A percentile compares a stretch with the other conserved stretches of the same genome.
Evolutionary conservation across 805 yeast genomes (phyloP).

Genomic region (Saccharomycopsis synnaedendra): DNA sequence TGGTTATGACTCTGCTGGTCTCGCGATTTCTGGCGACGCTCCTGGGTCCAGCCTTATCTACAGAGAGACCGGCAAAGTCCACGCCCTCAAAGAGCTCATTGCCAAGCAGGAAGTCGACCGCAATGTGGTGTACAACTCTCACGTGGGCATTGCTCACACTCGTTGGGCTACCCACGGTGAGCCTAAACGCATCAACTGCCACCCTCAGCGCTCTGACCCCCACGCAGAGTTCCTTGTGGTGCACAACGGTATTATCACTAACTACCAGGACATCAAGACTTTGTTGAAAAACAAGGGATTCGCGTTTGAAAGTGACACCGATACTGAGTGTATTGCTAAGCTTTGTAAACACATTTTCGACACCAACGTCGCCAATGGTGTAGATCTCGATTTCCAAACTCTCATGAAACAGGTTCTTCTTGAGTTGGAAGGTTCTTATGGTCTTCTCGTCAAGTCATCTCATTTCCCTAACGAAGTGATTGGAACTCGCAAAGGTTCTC

Average conservation of each 20-base stretch:
- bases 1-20: conserved; percentile 96
- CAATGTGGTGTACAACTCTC: conserved; percentile 60
- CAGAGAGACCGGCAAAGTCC: conserved; percentile 89
- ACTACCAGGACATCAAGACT: conserved; percentile 83
- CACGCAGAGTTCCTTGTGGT: conserved; percentile 80
- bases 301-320: conserved; percentile 84
- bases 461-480: conserved; percentile 94
- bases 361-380: conserved; percentile 57
- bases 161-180: conserved; percentile 99
- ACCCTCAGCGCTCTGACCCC: conserved; percentile 88
- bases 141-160: conserved; percentile 96
- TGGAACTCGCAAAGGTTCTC: conserved; percentile 98
- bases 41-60: conserved; percentile 59
- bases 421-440: conserved; percentile 96
- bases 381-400: conserved; percentile 78
- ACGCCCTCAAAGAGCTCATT: conserved; percentile 46
- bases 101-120: conserved; percentile 40
- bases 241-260: conserved; percentile 97
- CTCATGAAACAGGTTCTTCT: conserved; percentile 84
- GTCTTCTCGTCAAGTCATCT: conserved; percentile 80
- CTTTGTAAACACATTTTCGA: conserved; percentile 86
- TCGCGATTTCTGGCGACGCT: conserved; percentile 86
- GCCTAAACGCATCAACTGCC: conserved; percentile 79
- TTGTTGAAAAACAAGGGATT: conserved; percentile 72
- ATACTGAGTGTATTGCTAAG: conserved; percentile 96